Conservation (phyloP, 2,329 filamentous ascomycete species). For the Sclerotinia glacialis region DNA sequence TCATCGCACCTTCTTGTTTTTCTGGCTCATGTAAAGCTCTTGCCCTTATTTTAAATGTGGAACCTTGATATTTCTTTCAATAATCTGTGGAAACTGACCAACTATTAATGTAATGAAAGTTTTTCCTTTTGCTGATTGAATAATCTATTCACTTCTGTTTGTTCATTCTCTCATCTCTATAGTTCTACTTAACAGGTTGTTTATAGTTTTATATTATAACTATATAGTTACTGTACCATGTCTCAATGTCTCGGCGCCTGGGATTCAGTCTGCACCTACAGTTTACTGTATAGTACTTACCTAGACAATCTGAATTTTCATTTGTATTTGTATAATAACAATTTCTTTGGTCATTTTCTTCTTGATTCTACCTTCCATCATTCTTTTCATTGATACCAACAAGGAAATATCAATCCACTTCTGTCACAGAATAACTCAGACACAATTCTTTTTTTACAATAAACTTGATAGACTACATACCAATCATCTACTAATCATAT, state of each 20-base stretch:
- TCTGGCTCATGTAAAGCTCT: neutral
- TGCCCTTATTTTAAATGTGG: neutral
- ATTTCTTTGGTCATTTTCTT: neutral
- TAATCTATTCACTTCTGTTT: slow-evolving; percentile 5
- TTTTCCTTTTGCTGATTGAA: neutral
- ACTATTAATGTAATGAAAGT: neutral
- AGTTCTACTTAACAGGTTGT: neutral
- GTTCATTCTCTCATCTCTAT: slow-evolving; percentile 1
- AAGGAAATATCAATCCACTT: neutral
- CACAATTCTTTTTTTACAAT: neutral
- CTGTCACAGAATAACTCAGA: neutral
- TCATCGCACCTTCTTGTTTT: neutral
- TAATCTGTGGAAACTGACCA: neutral
- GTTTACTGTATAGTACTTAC: neutral
- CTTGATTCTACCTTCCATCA: neutral
- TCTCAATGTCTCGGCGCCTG: too few relatives aligned
- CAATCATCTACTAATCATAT: neutral
- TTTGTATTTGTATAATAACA: neutral
- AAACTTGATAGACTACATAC: neutral
- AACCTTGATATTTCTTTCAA: neutral
- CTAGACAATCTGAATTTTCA: neutral
- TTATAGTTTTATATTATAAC: neutral
- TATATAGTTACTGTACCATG: neutral
- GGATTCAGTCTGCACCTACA: neutral
- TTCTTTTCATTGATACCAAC: neutral